Base-by-base conservation (phyloP, 495 filamentous ascomycete genomes). In the Penicillium maclennaniae region DNA sequence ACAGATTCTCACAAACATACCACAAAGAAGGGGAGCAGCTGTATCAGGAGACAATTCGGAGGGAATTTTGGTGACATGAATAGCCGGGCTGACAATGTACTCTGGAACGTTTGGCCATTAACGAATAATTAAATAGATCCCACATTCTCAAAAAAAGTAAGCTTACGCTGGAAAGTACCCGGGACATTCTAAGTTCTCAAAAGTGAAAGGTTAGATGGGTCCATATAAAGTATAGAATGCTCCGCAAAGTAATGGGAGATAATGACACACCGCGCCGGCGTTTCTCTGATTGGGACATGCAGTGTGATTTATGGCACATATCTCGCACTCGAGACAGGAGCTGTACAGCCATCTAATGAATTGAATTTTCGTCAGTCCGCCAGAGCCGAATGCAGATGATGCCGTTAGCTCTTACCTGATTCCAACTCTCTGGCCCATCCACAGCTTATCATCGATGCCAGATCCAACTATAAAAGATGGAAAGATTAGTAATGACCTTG, bases 271-370 rank as follows among this genome's bases (percentile, higher is more conserved):
- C 21, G 70, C 71, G 27, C 74, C 74, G 9, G 72, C 68, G 48
- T 77, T 76, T 41, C 65, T 73, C 55, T 77, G 74, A 47, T 66
- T 56, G 0, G 74, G 72, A 53, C 74, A 77, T 16, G 65, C 67
- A 8, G 72, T 77, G 55, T 73, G 67, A 42, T 76, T 74, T n/a
- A 73, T 56, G 1, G 63, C 69, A 49, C 74, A 77, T n/a, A 77
- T 74, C 28, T 77, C 72, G 42, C 74, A 77, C 16, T 65, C 57
- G 25, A 73, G 44, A 27, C 74, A 77, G 37, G 73, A 72, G 50
- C 69, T 73, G 38, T 71, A 74, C 3, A 77, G 67, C 74, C 74
- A 77, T 45, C 72, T 75, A 41, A 17, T 34, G 2, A 23, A 23
- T 2, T 23, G 2, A 23, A 2, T 2, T 9, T 16, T 16, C 16